Evolutionary conservation across 257 asterid species (phyloP), one percentile per base, ranked within the genome.

Genomic region (Verbena officinalis): DNA sequence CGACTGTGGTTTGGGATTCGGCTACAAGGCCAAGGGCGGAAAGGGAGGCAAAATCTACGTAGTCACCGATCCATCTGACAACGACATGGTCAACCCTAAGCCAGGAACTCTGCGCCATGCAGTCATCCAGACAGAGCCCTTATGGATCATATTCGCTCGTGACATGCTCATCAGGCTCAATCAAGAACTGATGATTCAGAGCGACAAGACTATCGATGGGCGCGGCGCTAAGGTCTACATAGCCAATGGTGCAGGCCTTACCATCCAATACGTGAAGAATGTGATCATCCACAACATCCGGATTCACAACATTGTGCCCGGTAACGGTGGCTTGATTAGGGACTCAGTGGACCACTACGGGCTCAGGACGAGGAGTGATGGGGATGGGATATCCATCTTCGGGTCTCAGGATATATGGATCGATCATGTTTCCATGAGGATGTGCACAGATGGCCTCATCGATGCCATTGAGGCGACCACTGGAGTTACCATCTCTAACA

Each of bases 51-150:
- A 5, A 0, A 43, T 80, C 69, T 89, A 89, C 62, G 70, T 83
- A 0, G 98, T 92, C 0, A 78, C 78, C 0, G 96, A 89, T 52
- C n/a, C 76, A 9, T 80, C 95, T 0, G 98, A 89, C 64, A 34
- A 45, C 23, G 76, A 81, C 67, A 8, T 79, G 51, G 5, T 73
- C 42, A 46, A 79, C 56, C 98, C 98, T 0, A 89, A 85, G 10
- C 80, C 81, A 0, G 98, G 98, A 24, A 92, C 98, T 46, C 95
- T 92, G 15, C 88, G 97, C 0, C 85, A 89, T 49, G 98, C 88
- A 0, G 98, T 89, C 21, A 86, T 85, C 65, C 98, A 89, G 11
- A 75, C 68, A 61, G 82, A 71, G 49, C 95, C 97, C 0, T 23
- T 89, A 27, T 92, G 98, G 98, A 89, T 92, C 78, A 77, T 77